Conservation (phyloP, 768 basidiomycete species). For the Suillus subaureus region DNA sequence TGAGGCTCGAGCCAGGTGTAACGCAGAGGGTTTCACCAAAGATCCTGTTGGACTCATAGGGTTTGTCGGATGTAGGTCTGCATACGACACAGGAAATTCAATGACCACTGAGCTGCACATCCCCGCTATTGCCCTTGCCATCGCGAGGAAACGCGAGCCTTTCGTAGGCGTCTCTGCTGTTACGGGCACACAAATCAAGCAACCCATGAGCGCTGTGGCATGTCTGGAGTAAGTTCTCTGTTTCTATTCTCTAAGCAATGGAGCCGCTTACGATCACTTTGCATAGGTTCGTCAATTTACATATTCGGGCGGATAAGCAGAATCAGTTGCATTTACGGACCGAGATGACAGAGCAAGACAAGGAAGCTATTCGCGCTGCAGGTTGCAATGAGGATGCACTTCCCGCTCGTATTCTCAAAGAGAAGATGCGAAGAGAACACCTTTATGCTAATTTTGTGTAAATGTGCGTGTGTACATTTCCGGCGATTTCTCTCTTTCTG, state of each 20-base stretch:
- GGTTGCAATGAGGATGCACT: not conserved
- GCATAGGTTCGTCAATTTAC: conserved; percentile 12
- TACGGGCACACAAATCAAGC: not conserved
- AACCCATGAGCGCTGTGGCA: not conserved
- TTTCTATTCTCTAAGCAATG: not conserved
- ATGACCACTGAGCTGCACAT: not conserved
- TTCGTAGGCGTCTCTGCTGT: not conserved
- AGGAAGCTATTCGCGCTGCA: conserved; percentile 9
- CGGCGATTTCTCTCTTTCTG: not conserved
- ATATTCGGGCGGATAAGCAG: conserved; percentile 19
- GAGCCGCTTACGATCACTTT: not conserved
- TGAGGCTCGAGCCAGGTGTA: not conserved
- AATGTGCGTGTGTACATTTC: not conserved
- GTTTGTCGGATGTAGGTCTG: not conserved
- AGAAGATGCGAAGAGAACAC: not conserved
- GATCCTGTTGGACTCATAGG: not conserved
- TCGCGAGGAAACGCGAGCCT: not conserved
- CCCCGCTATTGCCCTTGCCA: not conserved
- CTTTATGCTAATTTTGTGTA: not conserved
- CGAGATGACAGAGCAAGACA: conserved; percentile 22
- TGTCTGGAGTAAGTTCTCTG: not conserved
- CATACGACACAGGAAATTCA: not conserved
- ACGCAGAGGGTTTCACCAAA: not conserved
- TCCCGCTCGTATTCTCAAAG: not conserved
- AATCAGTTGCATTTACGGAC: conserved; percentile 16